Evolutionary conservation across 345 rosid species (phyloP), one percentile per base, ranked within the genome.

Genomic region (Psidium guajava): DNA sequence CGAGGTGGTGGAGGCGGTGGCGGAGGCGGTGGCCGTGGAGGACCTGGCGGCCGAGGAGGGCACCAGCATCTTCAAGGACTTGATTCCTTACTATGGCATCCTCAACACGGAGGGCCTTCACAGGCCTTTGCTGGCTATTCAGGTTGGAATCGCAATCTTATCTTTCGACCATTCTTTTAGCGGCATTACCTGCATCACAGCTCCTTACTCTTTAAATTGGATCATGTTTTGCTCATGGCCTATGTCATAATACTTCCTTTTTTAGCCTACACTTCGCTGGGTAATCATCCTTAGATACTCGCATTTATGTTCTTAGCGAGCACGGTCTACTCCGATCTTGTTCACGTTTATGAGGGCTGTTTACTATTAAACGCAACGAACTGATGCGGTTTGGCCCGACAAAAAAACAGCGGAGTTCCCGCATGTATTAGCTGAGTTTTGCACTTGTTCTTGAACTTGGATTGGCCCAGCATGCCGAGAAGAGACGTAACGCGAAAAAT

Each of bases 101-200:
- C 82, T 92, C 90, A 97, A 97, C 91, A 89, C 93, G 86, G 98
- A 95, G 88, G 99, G 98, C 2, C 91, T 89, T 27, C 93, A 86
- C 59, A 89, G 92, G 82, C 98, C 98, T 73, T 87, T 96, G 84
- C 83, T 96, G 86, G 90, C 93, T 1, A 80, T 97, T 12, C 98
- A 96, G 99, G 99, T 97, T 89, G 77, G 22, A 11, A 11, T 36
- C 49, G 16, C 51, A 59, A 61, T 21, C 61, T 56, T 28, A 32
- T 83, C 73, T 15, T 83, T 56, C 25, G 52, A 32, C 44, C 53
- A 21, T 54, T 55, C 50, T 42, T 56, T 22, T 15, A 3, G 21
- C 13, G 57, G 57, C 77, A 69, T 8, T 69, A 18, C 32, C 47
- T 16, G 25, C 77, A 18, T 69, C 47, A 8, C 24, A 32, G 36